Evolutionary conservation across 2,329 filamentous ascomycete species (phyloP).

Genomic region (Botrytis elliptica): DNA sequence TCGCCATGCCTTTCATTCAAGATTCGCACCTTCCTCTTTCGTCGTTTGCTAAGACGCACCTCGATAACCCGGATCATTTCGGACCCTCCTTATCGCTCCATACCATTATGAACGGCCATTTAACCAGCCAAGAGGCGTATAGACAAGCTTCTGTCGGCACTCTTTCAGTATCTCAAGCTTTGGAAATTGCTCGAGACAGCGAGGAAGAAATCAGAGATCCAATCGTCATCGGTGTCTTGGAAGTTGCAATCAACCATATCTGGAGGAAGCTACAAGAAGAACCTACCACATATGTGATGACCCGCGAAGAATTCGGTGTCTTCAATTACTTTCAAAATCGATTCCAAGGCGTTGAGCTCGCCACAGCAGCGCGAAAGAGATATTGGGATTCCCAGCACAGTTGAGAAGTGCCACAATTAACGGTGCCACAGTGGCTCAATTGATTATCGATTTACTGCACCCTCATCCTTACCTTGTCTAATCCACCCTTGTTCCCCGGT

Average conservation of each 20-base stretch:
- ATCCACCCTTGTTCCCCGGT: background rate
- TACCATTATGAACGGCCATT: slow-evolving; percentile 27
- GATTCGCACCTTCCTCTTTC: slow-evolving; percentile 32
- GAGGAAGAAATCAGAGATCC: slow-evolving; percentile 64
- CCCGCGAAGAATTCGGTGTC: slow-evolving; percentile 74
- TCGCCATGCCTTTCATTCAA: slow-evolving; percentile 28
- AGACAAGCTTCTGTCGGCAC: slow-evolving; percentile 21
- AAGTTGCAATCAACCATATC: slow-evolving; percentile 60
- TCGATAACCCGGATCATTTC: slow-evolving; percentile 14
- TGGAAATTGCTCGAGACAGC: slow-evolving; percentile 74
- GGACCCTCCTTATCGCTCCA: slow-evolving; percentile 24
- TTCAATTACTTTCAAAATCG: slow-evolving; percentile 81
- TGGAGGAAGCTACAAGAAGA: slow-evolving; percentile 66
- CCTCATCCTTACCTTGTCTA: background rate
- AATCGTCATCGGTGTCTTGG: slow-evolving; percentile 62
- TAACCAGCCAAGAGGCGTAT: slow-evolving; percentile 25
- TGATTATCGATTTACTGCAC: slow-evolving; percentile 3
- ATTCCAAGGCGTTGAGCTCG: slow-evolving; percentile 54
- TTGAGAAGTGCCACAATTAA: slow-evolving; percentile 7
- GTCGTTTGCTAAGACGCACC: slow-evolving; percentile 20
- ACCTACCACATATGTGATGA: slow-evolving; percentile 71
- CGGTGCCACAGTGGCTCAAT: slow-evolving; percentile 9
- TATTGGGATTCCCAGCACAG: slow-evolving; percentile 50
- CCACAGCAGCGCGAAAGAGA: slow-evolving; percentile 48
- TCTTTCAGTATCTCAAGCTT: slow-evolving; percentile 58